phyloP scores from a whole-genome alignment of 2,329 filamentous ascomycete genomes.

The Incumbomyces delicatus region DNA sequence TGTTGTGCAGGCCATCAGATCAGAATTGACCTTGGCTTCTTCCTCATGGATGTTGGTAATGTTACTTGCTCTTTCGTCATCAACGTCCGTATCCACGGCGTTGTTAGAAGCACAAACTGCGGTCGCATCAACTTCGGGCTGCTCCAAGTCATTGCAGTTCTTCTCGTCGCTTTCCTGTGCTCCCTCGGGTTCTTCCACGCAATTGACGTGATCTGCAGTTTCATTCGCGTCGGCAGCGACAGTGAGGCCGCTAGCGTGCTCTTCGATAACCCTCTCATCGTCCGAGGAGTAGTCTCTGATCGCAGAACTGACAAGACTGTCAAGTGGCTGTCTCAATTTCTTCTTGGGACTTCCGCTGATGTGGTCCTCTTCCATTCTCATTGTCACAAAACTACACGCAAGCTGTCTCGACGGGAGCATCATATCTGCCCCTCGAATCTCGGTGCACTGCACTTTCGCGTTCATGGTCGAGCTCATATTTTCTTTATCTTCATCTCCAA shows the following conservation, averaged over 20 bases:
- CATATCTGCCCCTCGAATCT: no score
- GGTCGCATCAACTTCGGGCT: not conserved
- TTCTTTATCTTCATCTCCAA: conserved; percentile 14
- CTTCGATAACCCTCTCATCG: not conserved
- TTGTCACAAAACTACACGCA: not conserved
- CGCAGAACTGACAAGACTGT: not conserved
- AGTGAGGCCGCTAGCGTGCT: not conserved
- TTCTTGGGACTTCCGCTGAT: conserved; percentile 8
- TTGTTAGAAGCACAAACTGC: no score
- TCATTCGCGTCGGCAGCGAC: not conserved
- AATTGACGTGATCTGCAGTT: not conserved
- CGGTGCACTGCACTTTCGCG: not conserved
- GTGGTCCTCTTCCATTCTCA: conserved; percentile 8
- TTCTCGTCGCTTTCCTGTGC: not conserved
- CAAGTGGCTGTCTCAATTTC: not conserved
- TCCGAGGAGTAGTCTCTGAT: not conserved
- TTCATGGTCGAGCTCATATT: conserved; percentile 10
- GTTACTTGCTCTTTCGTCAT: no score
- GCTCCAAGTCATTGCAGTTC: not conserved
- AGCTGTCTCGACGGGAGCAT: no score
- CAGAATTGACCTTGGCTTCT: no score
- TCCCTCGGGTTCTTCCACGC: not conserved
- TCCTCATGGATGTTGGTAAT: no score
- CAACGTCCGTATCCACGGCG: no score
- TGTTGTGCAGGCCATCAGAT: no score